Percentiles rank a stretch among this genome's conserved stretches.
These are phyloP conservation scores for Inonotus hispidus DNA, from an alignment of 1,284 basidiomycete genomes.

Conservation along the genomic window DNA sequence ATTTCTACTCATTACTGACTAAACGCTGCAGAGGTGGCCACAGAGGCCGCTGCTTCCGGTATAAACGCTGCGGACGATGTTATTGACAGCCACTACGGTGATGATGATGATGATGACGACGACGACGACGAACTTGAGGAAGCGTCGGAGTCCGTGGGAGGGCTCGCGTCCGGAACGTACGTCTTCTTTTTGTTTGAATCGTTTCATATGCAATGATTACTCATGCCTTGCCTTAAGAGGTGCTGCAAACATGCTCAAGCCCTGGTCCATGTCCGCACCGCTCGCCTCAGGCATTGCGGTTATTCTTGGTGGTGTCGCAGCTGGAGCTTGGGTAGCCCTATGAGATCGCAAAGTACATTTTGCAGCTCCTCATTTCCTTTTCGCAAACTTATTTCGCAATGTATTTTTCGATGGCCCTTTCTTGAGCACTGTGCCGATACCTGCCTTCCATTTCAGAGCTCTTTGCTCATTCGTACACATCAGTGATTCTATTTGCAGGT, in stretches of 20 bases:
- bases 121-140: neutral
- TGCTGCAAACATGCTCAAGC: neutral
- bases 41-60: slow-evolving; percentile 40
- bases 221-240: neutral
- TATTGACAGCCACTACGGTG: neutral
- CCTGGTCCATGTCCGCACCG: slow-evolving; percentile 29
- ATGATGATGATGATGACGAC: neutral
- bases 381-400: neutral
- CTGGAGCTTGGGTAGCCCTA: slow-evolving; percentile 37
- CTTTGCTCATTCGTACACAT: neutral
- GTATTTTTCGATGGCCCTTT: neutral
- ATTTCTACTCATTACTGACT: neutral
- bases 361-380: neutral
- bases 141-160: no score
- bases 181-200: neutral
- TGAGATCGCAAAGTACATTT: slow-evolving; percentile 23
- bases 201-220: neutral
- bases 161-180: no score
- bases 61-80: slow-evolving; percentile 21
- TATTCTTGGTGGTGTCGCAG: slow-evolving; percentile 37
- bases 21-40: slow-evolving; percentile 34
- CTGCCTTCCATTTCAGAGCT: neutral
- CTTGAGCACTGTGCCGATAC: neutral
- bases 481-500: no score
- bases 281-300: slow-evolving; percentile 38